Base-by-base conservation (phyloP, 176 grass and related monocot species). In the Melocanna baccifera region DNA sequence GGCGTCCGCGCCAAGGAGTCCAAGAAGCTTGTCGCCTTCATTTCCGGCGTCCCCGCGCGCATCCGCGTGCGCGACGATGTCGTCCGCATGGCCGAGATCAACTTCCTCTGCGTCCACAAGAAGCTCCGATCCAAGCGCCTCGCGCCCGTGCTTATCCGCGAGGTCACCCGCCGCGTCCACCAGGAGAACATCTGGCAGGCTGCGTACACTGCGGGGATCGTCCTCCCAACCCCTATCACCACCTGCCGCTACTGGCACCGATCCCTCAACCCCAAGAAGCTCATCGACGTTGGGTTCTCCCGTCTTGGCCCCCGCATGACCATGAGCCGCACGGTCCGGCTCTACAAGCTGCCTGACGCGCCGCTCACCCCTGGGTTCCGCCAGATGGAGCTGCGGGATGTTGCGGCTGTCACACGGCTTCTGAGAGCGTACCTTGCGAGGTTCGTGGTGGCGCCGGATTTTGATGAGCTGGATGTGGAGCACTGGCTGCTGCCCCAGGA, bases 21-120 rank as follows among this genome's bases (percentile, higher is more conserved):
- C 51, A 94, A 94, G 76, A 99, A 92, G 84, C 97, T 99, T 43
- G 97, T 99, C 22, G 97, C 91, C 26, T 99, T 99, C 78, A 94
- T 99, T 79, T 96, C 91, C 25, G 97, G 97, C 81, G 88, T 99
- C 64, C 97, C 93, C 1, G 97, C 91, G 25, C 91, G 97, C 67
- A 99, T 99, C 97, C 91, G 93, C 55, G 93, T 91, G 4, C 82
- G 86, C 37, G 85, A 81, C 41, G 90, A 92, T 73, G 75, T 96
- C 40, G 93, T 96, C 46, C 86, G 94, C 77, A 99, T 99, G 97
- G 97, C 97, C 6, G 97, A 99, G 91, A 94, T 99, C 84, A 99
- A 99, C 81, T 99, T 99, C 86, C 91, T 99, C 61, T 99, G 97
- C 51, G 97, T 99, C 64, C 97, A 99, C 91, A 99, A 99, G 93